Conservation (phyloP, 1,139 yeast species). For the Pichia sp. region DNA sequence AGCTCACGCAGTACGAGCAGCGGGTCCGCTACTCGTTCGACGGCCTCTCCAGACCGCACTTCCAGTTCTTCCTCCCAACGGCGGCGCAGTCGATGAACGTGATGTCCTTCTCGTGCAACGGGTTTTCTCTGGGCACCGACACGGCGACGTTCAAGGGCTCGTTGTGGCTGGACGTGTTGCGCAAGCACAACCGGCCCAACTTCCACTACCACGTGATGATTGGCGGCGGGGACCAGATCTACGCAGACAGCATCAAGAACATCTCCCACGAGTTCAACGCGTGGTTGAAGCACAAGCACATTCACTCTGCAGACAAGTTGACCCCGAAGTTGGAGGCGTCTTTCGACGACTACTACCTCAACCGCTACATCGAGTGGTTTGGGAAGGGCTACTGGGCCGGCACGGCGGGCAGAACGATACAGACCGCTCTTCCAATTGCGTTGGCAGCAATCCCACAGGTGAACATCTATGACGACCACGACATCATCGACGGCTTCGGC, state of each 20-base stretch:
- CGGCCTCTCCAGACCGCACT: constrained; percentile 33
- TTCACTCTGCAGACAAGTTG: constrained; percentile 37
- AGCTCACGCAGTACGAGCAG: constrained; percentile 48
- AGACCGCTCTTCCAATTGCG: constrained; percentile 66
- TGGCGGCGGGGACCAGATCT: constrained; percentile 97
- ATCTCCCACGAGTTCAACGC: constrained; percentile 50
- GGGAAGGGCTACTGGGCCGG: constrained; percentile 88
- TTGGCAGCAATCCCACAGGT: constrained; percentile 78
- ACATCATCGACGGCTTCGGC: constrained; percentile 93
- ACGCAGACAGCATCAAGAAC: constrained; percentile 74
- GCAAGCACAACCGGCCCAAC: constrained; percentile 47
- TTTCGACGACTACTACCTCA: constrained; percentile 60
- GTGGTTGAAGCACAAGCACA: constrained; percentile 59
- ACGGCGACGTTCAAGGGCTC: constrained; percentile 65
- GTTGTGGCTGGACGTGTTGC: constrained; percentile 80
- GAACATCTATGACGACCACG: constrained; percentile 87
- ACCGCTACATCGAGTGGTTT: constrained; percentile 80
- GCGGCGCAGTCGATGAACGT: constrained; percentile 65
- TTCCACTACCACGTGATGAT: constrained; percentile 86
- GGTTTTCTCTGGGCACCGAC: constrained; percentile 72
- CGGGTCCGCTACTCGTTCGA: constrained; percentile 58
- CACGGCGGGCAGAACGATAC: constrained; percentile 56
- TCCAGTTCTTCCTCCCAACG: constrained; percentile 57
- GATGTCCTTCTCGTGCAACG: constrained; percentile 84
- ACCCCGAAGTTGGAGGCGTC: constrained; percentile 48